These are phyloP conservation scores for Neurospora sp. DNA, from an alignment of 495 filamentous ascomycete species.

Conservation along the genomic window DNA sequence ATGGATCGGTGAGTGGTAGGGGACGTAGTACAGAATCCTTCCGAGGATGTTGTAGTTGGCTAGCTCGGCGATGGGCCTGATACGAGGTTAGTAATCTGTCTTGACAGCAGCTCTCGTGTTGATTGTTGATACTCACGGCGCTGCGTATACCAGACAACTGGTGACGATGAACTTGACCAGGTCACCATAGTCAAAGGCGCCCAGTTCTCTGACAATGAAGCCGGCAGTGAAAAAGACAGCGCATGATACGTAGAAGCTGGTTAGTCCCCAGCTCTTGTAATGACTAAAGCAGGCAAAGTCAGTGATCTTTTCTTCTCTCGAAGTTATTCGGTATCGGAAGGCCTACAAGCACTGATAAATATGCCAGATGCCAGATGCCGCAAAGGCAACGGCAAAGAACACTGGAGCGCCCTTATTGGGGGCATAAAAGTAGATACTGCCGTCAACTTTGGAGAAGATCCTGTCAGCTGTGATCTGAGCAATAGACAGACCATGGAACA, in stretches of 20 bases:
- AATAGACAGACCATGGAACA: not conserved
- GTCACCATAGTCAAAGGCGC: conserved; percentile 49
- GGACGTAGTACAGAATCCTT: conserved; percentile 68
- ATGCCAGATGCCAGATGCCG: conserved; percentile 47
- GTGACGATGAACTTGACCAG: conserved; percentile 49
- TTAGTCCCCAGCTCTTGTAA: conserved; percentile 40
- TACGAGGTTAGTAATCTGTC: conserved; percentile 1
- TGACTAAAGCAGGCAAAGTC: conserved; percentile 38
- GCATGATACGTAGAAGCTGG: conserved; percentile 28
- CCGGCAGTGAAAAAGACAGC: conserved; percentile 42
- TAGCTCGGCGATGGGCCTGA: conserved; percentile 60
- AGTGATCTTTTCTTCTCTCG: not conserved
- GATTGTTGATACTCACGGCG: conserved; percentile 45
- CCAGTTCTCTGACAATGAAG: conserved; percentile 47
- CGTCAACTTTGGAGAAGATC: conserved; percentile 22
- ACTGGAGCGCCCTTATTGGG: conserved; percentile 65
- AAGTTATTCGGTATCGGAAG: not conserved
- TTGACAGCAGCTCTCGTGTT: not conserved
- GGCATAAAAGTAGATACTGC: conserved; percentile 60
- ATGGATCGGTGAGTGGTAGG: conserved; percentile 67
- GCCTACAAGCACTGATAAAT: conserved; percentile 54
- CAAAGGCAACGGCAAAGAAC: conserved; percentile 56
- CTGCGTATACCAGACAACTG: conserved; percentile 50
- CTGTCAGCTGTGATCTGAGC: not conserved
- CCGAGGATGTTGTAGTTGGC: conserved; percentile 70